A percentile compares a stretch with the other conserved stretches of the same genome.
phyloP scores from a whole-genome alignment of 176 grass and related monocot genomes.

The Cymbopogon citratus region DNA sequence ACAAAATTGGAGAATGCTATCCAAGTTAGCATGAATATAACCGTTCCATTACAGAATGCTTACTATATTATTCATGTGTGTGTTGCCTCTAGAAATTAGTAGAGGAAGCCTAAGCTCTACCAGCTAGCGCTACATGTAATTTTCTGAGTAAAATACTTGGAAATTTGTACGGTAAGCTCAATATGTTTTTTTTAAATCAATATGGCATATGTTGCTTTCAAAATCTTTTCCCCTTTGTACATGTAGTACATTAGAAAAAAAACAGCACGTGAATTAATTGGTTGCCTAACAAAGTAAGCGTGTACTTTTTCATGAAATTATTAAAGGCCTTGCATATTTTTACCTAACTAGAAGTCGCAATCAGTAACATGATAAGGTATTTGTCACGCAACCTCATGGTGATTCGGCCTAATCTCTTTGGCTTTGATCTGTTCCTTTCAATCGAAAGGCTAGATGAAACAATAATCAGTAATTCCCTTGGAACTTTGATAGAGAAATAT shows the following conservation, averaged over 20 bases:
- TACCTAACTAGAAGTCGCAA: not conserved
- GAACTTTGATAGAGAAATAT: constrained; percentile 15
- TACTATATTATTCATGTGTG: not conserved
- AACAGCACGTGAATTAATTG: not conserved
- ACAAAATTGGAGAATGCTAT: not conserved
- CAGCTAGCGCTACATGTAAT: not conserved
- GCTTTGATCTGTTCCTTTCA: constrained; percentile 31
- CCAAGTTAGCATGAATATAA: not conserved
- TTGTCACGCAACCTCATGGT: constrained; percentile 19
- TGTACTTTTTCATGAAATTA: not conserved
- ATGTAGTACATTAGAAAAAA: not conserved
- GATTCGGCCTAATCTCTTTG: constrained; percentile 13
- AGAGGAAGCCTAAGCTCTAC: not conserved
- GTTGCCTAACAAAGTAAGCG: not conserved
- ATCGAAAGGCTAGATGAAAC: constrained; percentile 17
- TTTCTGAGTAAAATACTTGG: not conserved
- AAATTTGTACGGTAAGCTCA: not conserved
- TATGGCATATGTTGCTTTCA: not conserved
- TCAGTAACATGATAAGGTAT: constrained; percentile 1
- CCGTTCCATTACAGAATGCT: not conserved
- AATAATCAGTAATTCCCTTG: constrained; percentile 28
- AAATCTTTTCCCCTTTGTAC: not conserved
- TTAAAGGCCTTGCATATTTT: not conserved
- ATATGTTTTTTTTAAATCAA: too few relatives aligned
- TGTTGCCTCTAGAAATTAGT: not conserved